Conservation (phyloP, 345 rosid genomes). For the Eucalyptus curtisii region DNA sequence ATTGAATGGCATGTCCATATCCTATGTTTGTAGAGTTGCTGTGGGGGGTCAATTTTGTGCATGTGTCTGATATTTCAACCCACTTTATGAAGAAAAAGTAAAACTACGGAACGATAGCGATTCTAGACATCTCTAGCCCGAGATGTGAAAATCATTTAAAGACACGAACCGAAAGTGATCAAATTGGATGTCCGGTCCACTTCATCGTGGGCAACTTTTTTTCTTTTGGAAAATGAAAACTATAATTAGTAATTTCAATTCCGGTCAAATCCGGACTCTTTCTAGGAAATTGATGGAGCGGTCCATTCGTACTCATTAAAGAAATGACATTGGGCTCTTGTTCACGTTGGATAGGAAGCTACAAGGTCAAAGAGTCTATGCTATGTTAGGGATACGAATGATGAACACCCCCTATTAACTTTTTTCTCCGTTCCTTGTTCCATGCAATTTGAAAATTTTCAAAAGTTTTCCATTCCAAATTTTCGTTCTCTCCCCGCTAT, state of each 20-base stretch:
- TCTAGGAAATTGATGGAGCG: neutral
- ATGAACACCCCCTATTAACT: neutral
- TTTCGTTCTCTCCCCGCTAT: neutral
- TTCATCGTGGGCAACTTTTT: neutral
- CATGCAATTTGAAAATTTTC: neutral
- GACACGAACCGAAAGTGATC: neutral
- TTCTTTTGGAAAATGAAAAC: neutral
- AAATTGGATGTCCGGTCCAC: neutral
- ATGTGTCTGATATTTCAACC: rapidly evolving
- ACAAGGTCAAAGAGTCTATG: neutral
- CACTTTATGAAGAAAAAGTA: rapidly evolving
- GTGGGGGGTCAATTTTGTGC: neutral
- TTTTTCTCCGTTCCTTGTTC: neutral
- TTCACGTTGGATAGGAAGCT: neutral
- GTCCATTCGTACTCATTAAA: neutral
- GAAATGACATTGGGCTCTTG: neutral
- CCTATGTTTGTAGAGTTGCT: neutral
- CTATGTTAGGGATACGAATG: neutral
- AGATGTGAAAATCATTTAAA: neutral
- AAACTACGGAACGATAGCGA: neutral
- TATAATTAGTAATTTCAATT: neutral
- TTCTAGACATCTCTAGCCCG: neutral
- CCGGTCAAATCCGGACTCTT: neutral
- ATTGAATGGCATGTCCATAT: neutral
- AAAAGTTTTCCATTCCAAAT: neutral